Base-by-base conservation (phyloP, 2,329 filamentous ascomycete species). In the Colletotrichum liaoningense region DNA sequence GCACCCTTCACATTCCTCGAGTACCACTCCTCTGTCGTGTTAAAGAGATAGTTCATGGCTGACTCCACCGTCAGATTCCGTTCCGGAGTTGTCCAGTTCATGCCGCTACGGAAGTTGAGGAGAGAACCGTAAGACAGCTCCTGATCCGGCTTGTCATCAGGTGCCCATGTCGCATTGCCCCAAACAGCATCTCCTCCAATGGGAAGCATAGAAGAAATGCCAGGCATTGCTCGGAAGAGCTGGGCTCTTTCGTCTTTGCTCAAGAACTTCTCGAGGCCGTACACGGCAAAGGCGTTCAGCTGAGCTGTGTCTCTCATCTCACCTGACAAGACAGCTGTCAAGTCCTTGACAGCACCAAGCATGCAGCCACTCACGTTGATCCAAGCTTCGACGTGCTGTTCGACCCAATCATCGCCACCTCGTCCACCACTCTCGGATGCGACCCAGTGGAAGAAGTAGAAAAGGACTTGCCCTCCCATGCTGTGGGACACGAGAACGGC, bases 261-360 rank as follows among this genome's bases (percentile, higher is more conserved):
- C 59, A 99, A 86, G 81, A 99, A 99, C 80, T 97, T 98, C 82
- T 99, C 97, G 11, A 99, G 89, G 0, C 97, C 97, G 79, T 98
- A 98, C 1, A 99, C 96, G 9, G 97, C 97, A 81, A 98, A 97
- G 2, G 96, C 91, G 78, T 98, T 98, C 26, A 99, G 90, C 82
- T 98, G 97, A 1, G 96, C 97, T 0, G 97, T 99, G 79, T 99
- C 97, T 77, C 96, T 95, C 97, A 99, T 99, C 83, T 99, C 97
- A 35, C 97, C 97, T 0, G 95, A 98, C 1, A 99, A 87, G 0
- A 98, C 90, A 0, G 97, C 96, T 0, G 97, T 94, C 46, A 98
- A 85, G 72, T 94, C 96, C 84, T 99, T 99, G 71, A 95, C 88
- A 2, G 97, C 95, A 16, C 97, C 97, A 6, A 99, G 91, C 96